These are phyloP conservation scores for Suillus spraguei DNA, from an alignment of 768 basidiomycete genomes.

Conservation along the genomic window DNA sequence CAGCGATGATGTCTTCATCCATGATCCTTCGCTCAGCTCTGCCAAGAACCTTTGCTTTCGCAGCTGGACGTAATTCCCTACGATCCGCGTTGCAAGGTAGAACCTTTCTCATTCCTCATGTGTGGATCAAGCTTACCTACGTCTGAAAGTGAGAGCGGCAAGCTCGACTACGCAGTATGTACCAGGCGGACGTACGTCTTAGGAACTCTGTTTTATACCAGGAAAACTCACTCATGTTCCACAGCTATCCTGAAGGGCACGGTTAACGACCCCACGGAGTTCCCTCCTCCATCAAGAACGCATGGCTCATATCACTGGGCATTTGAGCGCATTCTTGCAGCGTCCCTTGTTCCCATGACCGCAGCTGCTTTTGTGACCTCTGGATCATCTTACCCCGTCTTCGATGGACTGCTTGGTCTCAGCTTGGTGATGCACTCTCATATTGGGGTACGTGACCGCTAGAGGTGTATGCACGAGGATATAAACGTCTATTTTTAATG, in stretches of 20 bases:
- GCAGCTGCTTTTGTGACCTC: slow-evolving; percentile 84
- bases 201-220: not conserved
- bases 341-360: slow-evolving; percentile 85
- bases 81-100: slow-evolving; percentile 47
- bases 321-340: slow-evolving; percentile 91
- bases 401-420: slow-evolving; percentile 89
- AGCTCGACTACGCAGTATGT: slow-evolving; percentile 49
- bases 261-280: slow-evolving; percentile 92
- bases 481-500: not conserved
- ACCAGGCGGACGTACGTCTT: slow-evolving; percentile 42
- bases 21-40: slow-evolving; percentile 52
- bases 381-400: slow-evolving; percentile 73
- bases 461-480: not conserved
- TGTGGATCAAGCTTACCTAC: slow-evolving; percentile 9
- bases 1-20: slow-evolving; percentile 49
- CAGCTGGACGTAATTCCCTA: slow-evolving; percentile 40
- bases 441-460: slow-evolving; percentile 70
- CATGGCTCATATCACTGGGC: slow-evolving; percentile 94
- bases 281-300: slow-evolving; percentile 76
- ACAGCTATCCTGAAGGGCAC: slow-evolving; percentile 87
- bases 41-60: slow-evolving; percentile 42
- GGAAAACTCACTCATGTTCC: not conserved
- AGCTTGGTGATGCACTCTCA: slow-evolving; percentile 94
- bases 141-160: slow-evolving; percentile 41
- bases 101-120: not conserved